Evolutionary conservation across 192 early-diverging fungal species (phyloP), one percentile per base, ranked within the genome.

Genomic region (Jimgerdemannia lactiflua): DNA sequence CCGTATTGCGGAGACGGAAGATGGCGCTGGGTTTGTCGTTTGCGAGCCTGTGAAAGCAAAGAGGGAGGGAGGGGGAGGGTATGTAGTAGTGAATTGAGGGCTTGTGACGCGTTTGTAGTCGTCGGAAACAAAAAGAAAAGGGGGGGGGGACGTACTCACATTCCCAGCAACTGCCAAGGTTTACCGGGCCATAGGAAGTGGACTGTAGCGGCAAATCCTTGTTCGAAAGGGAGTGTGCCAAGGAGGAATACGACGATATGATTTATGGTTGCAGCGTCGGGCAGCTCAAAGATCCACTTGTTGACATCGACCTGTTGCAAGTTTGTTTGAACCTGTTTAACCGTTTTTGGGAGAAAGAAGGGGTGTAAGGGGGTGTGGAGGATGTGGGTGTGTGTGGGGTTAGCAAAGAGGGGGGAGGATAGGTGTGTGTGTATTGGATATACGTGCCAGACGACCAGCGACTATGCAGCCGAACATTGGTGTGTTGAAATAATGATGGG

Each of bases 171-270:
- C 72, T 95, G 92, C 93, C 93, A 95, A 43, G 83, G 85, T 72
- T 88, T 91, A 65, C 90, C 90, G 39, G 90, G 94, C 94, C 95
- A 96, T n/a, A 94, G 76, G 39, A 98, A 86, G 79, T 99, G 97
- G 17, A 97, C 97, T 0, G 97, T 97, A 11, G 97, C 97, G 4
- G 92, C 97, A 82, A 83, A 95, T 3, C 96, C 96, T 10, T 92
- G 86, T 71, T 96, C 94, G 76, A 99, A 97, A 3, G 96, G 93
- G 39, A 89, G 77, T 2, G 89, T 91, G 3, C 96, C 97, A 4
- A 95, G 89, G 43, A 97, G 81, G 76, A 99, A 99, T 49, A 97
- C 95, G 3, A 97, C 95, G 43, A 98, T 91, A 84, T 99, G 97
- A 84, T 99, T 99, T 84, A 97, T 94, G 70, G 82, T 86, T 73